Percentiles rank a stretch among this genome's conserved stretches.
These are phyloP conservation scores for Nannochloropsis oceanica DNA, from an alignment of 108 stramenopile species.

Conservation along the genomic window DNA sequence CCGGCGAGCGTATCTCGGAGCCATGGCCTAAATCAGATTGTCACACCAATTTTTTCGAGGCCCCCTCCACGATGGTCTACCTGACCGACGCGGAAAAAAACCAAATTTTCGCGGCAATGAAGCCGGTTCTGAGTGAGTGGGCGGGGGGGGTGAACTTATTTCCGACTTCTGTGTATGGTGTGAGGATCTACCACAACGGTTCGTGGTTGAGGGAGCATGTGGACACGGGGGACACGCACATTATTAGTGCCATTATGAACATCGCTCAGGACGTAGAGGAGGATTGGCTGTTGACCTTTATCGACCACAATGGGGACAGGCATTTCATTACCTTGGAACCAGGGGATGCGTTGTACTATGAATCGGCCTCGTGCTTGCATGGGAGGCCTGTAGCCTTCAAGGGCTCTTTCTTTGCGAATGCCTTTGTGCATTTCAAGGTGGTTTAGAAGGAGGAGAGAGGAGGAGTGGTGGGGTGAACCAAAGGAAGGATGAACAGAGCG, in stretches of 20 bases:
- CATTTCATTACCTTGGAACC: slow-evolving; percentile 79
- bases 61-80: not conserved
- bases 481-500: not conserved
- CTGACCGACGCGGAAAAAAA: not conserved
- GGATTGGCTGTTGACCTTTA: slow-evolving; percentile 73
- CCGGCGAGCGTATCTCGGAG: not conserved
- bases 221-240: slow-evolving; percentile 62
- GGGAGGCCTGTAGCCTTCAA: slow-evolving; percentile 71
- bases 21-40: not conserved
- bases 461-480: not conserved
- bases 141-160: slow-evolving; percentile 43
- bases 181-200: slow-evolving; percentile 57
- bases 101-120: not conserved
- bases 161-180: slow-evolving; percentile 71
- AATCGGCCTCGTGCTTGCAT: slow-evolving; percentile 68
- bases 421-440: slow-evolving; percentile 67
- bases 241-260: slow-evolving; percentile 70
- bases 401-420: slow-evolving; percentile 59
- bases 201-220: slow-evolving; percentile 71
- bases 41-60: not conserved
- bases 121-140: slow-evolving; percentile 56
- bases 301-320: slow-evolving; percentile 64
- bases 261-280: slow-evolving; percentile 67
- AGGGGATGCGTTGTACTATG: slow-evolving; percentile 78
- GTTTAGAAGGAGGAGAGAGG: not conserved